Base-by-base conservation (phyloP, 805 yeast genomes). In the Teunomyces stri region DNA sequence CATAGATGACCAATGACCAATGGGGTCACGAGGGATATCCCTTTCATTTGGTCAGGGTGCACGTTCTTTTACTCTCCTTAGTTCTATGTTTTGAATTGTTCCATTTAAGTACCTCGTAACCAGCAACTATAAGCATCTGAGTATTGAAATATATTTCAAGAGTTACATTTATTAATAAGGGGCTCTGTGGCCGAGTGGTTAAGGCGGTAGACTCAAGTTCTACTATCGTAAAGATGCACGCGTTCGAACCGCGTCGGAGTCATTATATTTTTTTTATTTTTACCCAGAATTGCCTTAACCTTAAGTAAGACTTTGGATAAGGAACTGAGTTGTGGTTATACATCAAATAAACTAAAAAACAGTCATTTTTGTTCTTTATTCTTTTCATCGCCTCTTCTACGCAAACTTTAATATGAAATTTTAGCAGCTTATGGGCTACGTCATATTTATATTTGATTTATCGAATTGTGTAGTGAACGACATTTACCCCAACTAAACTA, bases 401-500 rank as follows among this genome's bases (percentile, higher is more conserved):
- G 11, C 27, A 25, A 25, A 25, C 27, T 25, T 25, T 6, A 25
- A 25, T 25, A 7, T 7, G 11, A 7, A 25, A 6, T 25, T 25
- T 25, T 25, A 3, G 27, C 11, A 25, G 27, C 9, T 9, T 7
- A 9, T 25, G 10, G 6, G 16, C 9, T 37, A 37, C 40, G 29
- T 37, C 40, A 37, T 22, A 9, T 25, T 13, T 15, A 37, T 22
- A 9, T 25, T 13, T 15, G 34, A 31, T 22, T 11, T 13, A 20
- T 10, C 11, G 6, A 37, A 21, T 37, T 37, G 40, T 21, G 40
- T 15, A 2, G 27, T 22, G 28, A 11, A 37, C 40, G 40, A 28
- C 35, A 29, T 28, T 41, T 30, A 33, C 35, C 48, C 48, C 48
- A 42, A 40, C 48, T 27, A 29, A 42, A 40, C 48, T 27, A 29